Evolutionary conservation across 805 yeast species (phyloP).

Genomic region (Starmerella lactis-condensi): DNA sequence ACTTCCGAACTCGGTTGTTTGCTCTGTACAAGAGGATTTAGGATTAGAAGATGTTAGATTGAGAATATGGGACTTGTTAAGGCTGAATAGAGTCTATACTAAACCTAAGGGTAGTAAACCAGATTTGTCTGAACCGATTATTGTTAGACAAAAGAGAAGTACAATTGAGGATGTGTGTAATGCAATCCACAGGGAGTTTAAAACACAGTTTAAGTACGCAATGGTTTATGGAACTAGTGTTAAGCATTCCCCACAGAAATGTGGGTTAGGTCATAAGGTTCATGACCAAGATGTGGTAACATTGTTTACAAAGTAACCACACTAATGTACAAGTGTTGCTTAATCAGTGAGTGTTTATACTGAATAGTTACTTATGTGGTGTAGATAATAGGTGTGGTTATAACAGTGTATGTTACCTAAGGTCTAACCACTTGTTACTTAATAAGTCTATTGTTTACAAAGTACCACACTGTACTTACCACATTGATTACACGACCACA

Average conservation of each 20-base stretch:
- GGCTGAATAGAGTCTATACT: slow-evolving; percentile 64
- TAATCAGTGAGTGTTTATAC: too few species aligned
- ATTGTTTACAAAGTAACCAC: slow-evolving; percentile 56
- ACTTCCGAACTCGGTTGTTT: slow-evolving; percentile 80
- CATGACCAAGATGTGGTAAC: slow-evolving; percentile 91
- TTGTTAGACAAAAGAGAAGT: slow-evolving; percentile 56
- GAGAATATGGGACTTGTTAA: slow-evolving; percentile 80
- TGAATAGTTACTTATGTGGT: too few species aligned
- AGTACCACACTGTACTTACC: too few species aligned
- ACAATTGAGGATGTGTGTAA: slow-evolving; percentile 78
- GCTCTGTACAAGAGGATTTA: slow-evolving; percentile 75
- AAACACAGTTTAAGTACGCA: slow-evolving; percentile 81
- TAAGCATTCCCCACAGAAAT: slow-evolving; percentile 89
- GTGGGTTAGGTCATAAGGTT: slow-evolving; percentile 69
- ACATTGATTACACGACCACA: too few species aligned
- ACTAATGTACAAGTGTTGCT: too few species aligned
- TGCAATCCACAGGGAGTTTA: slow-evolving; percentile 79
- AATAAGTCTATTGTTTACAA: too few species aligned
- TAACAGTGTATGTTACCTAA: too few species aligned
- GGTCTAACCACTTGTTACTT: too few species aligned
- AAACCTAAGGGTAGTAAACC: slow-evolving; percentile 68
- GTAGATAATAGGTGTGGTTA: too few species aligned
- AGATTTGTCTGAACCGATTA: slow-evolving; percentile 75
- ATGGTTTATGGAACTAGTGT: slow-evolving; percentile 92
- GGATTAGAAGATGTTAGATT: slow-evolving; percentile 79